Base-by-base conservation (phyloP, 768 basidiomycete species). In the Boletus rufocinnamomeus region DNA sequence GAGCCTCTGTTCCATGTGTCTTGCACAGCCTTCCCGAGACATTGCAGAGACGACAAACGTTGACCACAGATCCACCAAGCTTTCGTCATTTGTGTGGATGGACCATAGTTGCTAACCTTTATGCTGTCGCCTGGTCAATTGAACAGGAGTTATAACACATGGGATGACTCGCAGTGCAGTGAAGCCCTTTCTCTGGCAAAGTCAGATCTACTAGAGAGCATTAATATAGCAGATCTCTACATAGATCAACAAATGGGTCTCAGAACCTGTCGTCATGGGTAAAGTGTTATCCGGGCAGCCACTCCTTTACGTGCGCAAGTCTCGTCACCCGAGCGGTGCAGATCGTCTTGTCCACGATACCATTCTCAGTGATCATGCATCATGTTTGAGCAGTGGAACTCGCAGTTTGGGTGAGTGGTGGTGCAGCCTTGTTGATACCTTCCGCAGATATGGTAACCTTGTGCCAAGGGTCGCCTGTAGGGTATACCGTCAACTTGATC, bases 391-490 rank as follows among this genome's bases (percentile, higher is more conserved):
- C 81, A 82, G 63, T 89, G 88, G 79, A 86, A 91, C 0, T 82
- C 68, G 13, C 74, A 79, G 53, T 89, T 84, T 0, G 84, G 84
- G 63, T 86, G 85, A 1, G 68, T 68, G 1, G 78, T 54, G 3
- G 83, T 86, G 67, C 80, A 27, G 67, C 45, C 52, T 80, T 73
- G 55, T 71, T 63, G 19, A 78, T 73, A 13, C 76, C 76, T 27
- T 81, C 77, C 0, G 87, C 82, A 6, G 87, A 88, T 4, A 88
- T 76, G 0, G 88, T 89, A 8, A 83, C 81, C 54, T 85, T 83
- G 51, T 81, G 79, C 87, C 87, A 89, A 19, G 88, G 87, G 64
- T 90, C 87, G 44, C 85, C 87, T 89, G 47, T 49, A 34, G 25
- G 21, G 8, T 21, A 32, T 4, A 16, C 14, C 14, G 10, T 13